These are phyloP conservation scores for Sporothrix globosa DNA, from an alignment of 2,329 filamentous ascomycete genomes.

Conservation along the genomic window DNA sequence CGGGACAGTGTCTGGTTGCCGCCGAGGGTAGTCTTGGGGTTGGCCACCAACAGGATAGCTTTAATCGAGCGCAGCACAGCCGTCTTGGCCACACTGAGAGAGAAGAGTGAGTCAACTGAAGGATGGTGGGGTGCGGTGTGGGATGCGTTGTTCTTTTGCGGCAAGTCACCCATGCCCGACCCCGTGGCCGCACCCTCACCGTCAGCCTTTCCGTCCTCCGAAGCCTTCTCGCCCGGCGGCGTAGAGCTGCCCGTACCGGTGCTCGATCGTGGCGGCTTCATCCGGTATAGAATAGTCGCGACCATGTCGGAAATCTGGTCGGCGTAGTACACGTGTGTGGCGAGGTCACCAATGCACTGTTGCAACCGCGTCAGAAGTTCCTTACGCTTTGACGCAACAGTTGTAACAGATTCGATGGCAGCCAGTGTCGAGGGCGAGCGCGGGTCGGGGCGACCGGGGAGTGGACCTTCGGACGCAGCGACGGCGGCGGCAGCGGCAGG, in stretches of 20 bases:
- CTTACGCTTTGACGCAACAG: constrained; percentile 55
- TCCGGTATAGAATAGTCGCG: constrained; percentile 72
- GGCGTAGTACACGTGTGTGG: constrained; percentile 94
- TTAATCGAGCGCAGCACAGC: constrained; percentile 79
- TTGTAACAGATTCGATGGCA: constrained; percentile 45
- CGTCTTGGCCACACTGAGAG: constrained; percentile 58
- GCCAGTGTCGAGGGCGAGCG: constrained; percentile 39
- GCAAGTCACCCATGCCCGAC: constrained; percentile 46
- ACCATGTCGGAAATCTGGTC: constrained; percentile 97
- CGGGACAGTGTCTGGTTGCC: constrained; percentile 68
- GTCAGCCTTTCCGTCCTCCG: constrained; percentile 45
- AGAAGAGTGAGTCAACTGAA: constrained; percentile 57
- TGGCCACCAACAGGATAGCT: constrained; percentile 79
- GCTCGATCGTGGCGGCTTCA: constrained; percentile 65
- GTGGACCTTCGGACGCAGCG: constrained; percentile 26
- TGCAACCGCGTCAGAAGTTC: constrained; percentile 73
- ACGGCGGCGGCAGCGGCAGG: constrained; percentile 38
- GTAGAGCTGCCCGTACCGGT: constrained; percentile 49
- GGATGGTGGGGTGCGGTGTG: constrained; percentile 37
- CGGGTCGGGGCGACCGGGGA: constrained; percentile 40
- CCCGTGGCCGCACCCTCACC: constrained; percentile 36
- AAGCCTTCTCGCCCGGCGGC: constrained; percentile 52
- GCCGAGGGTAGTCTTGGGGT: constrained; percentile 63
- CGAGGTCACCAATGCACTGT: constrained; percentile 83
- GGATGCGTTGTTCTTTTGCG: constrained; percentile 48